A percentile compares a stretch with the other conserved stretches of the same genome.
phyloP scores from a whole-genome alignment of 164 flowering plant species.

The Amborella trichopoda region DNA sequence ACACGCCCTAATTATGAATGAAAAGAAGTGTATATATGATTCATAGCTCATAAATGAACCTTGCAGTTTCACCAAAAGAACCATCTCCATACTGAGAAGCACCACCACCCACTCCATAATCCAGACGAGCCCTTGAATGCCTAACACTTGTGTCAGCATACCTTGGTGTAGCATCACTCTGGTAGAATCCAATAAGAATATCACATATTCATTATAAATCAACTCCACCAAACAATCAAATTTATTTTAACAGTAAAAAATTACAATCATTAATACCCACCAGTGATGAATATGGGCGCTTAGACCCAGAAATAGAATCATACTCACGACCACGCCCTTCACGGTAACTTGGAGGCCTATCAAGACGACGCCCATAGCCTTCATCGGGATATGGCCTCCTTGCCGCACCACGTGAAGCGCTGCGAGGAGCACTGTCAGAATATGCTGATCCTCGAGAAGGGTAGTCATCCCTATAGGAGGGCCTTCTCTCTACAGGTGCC shows the following conservation, averaged over 20 bases:
- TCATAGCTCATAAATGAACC: background rate
- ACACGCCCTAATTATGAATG: no score
- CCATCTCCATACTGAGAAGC: slow-evolving; percentile 63
- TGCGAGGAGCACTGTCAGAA: slow-evolving; percentile 40
- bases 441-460: slow-evolving; percentile 56
- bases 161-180: slow-evolving; percentile 87
- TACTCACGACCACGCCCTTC: slow-evolving; percentile 73
- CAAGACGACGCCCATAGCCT: slow-evolving; percentile 63
- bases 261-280: slow-evolving; percentile 23
- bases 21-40: background rate
- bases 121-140: slow-evolving; percentile 85
- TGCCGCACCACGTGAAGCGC: slow-evolving; percentile 34
- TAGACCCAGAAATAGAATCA: slow-evolving; percentile 76
- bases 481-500: slow-evolving; percentile 45
- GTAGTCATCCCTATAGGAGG: slow-evolving; percentile 66
- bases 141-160: slow-evolving; percentile 70
- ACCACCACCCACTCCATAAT: slow-evolving; percentile 51
- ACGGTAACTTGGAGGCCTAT: slow-evolving; percentile 70
- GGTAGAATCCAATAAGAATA: background rate
- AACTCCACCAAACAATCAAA: background rate
- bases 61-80: slow-evolving; percentile 1
- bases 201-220: background rate
- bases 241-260: background rate
- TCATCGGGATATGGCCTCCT: slow-evolving; percentile 82
- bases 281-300: slow-evolving; percentile 73